A percentile compares a stretch with the other conserved stretches of the same genome.
phyloP scores from a whole-genome alignment of 768 basidiomycete genomes.

The Kwoniella bestiolae region DNA sequence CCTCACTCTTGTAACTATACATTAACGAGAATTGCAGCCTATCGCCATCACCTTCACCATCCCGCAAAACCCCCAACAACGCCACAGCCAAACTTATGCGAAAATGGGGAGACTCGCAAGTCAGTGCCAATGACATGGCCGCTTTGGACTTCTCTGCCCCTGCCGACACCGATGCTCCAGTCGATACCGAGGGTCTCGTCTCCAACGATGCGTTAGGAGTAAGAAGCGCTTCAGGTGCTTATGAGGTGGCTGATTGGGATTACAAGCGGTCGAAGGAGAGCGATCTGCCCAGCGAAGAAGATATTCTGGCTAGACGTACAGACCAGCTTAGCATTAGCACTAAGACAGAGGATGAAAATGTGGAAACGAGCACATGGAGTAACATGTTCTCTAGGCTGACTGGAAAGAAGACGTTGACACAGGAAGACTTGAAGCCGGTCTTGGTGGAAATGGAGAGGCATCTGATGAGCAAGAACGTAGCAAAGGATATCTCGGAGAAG shows the following conservation, averaged over 20 bases:
- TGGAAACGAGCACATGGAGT: slow-evolving; percentile 63
- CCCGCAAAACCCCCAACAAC: slow-evolving; percentile 31
- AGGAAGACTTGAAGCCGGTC: slow-evolving; percentile 82
- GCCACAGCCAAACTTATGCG: slow-evolving; percentile 68
- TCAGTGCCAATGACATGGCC: slow-evolving; percentile 87
- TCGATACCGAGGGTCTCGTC: slow-evolving; percentile 54
- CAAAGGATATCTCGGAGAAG: slow-evolving; percentile 90
- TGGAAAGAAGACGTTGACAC: slow-evolving; percentile 75
- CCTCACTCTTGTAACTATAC: not conserved
- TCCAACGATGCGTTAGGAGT: slow-evolving; percentile 67
- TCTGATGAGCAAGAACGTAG: slow-evolving; percentile 98
- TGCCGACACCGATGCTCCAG: slow-evolving; percentile 62
- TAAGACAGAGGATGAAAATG: slow-evolving; percentile 46
- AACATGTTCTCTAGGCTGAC: slow-evolving; percentile 83
- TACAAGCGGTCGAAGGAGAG: slow-evolving; percentile 63
- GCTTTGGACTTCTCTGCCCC: slow-evolving; percentile 74
- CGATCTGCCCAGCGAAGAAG: slow-evolving; percentile 53
- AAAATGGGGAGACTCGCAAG: slow-evolving; percentile 85
- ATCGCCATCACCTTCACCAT: slow-evolving; percentile 42
- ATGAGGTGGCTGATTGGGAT: slow-evolving; percentile 84
- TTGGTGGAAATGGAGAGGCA: slow-evolving; percentile 95
- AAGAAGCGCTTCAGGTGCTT: slow-evolving; percentile 69
- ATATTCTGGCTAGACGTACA: slow-evolving; percentile 51
- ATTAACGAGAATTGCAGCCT: not conserved
- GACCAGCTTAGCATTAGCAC: slow-evolving; percentile 20